Percentiles rank a stretch among this genome's conserved stretches.
These are phyloP conservation scores for Acacia crassicarpa DNA, from an alignment of 306 rosid species.

Conservation along the genomic window DNA sequence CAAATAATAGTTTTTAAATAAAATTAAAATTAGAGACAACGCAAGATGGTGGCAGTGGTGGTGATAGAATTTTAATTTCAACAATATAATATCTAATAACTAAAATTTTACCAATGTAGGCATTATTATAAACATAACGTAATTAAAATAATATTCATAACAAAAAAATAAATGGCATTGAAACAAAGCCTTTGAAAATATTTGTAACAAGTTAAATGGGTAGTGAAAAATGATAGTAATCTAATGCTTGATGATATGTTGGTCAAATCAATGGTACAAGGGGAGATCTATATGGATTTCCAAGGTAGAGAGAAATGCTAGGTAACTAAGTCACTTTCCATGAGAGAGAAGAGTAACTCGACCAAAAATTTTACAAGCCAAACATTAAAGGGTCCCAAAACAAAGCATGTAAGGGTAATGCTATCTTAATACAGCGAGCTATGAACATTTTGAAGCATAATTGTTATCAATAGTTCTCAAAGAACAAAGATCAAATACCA, in stretches of 20 bases:
- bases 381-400: conserved; percentile 1
- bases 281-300: background rate
- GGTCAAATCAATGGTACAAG: background rate
- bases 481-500: conserved; percentile 44
- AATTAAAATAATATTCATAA: background rate
- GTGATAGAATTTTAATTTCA: background rate
- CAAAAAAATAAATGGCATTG: background rate
- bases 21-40: background rate
- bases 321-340: background rate
- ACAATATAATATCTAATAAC: background rate
- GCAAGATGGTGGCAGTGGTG: background rate
- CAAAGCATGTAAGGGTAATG: conserved; percentile 4
- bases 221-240: background rate
- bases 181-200: background rate
- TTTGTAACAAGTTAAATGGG: background rate
- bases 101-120: background rate
- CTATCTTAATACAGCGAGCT: background rate
- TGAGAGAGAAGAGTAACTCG: background rate
- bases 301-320: background rate
- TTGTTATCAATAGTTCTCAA: background rate
- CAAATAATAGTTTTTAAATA: background rate
- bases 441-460: conserved; percentile 15
- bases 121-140: background rate
- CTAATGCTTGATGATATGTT: background rate
- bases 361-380: background rate